phyloP scores from a whole-genome alignment of 2,329 filamentous ascomycete genomes.

The Pseudogymnoascus sp. region DNA sequence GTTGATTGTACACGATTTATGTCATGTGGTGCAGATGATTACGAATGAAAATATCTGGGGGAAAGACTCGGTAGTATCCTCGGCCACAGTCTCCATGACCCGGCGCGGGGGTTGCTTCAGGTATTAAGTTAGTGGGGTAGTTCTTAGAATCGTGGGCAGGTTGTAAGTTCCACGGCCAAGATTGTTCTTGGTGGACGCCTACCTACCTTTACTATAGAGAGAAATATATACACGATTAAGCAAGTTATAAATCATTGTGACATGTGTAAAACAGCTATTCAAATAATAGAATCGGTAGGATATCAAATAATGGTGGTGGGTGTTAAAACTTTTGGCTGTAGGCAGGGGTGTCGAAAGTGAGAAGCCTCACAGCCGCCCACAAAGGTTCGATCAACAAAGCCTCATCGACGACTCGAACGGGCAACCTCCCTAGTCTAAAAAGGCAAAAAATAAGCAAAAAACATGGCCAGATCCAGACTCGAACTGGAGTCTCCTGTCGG shows the following conservation, averaged over 20 bases:
- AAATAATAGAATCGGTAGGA: not conserved
- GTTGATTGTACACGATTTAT: constrained; percentile 8
- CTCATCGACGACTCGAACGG: not conserved
- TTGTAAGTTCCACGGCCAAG: not conserved
- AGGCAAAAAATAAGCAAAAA: not conserved
- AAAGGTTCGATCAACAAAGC: not conserved
- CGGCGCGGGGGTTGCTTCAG: not conserved
- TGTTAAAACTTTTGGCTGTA: not conserved
- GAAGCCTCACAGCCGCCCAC: not conserved
- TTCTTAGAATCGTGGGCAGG: not conserved
- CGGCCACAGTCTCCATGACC: not conserved
- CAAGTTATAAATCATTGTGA: not conserved
- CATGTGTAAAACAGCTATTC: not conserved
- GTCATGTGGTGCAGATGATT: not conserved
- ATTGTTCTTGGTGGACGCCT: not conserved
- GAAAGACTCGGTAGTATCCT: not conserved
- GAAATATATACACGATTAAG: not conserved
- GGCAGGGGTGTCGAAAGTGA: not conserved
- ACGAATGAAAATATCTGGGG: not conserved
- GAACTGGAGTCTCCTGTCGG: not conserved
- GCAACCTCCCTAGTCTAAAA: not conserved
- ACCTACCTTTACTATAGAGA: not conserved
- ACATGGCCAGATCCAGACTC: not conserved
- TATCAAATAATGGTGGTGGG: no score
- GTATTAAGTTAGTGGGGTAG: not conserved